phyloP scores from a whole-genome alignment of 108 stramenopile species.

The Skeletonema costatum region DNA sequence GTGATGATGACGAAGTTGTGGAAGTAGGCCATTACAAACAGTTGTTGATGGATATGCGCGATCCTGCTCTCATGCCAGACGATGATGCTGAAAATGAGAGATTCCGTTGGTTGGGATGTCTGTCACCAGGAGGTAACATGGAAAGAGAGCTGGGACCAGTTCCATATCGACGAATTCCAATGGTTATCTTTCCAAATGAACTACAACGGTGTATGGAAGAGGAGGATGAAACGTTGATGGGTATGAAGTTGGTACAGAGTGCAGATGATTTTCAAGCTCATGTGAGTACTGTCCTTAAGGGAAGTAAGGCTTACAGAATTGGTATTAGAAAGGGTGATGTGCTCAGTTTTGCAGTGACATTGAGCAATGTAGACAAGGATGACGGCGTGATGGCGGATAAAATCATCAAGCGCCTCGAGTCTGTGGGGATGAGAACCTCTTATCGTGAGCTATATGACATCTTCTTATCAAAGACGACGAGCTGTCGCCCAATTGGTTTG shows the following conservation, averaged over 20 bases:
- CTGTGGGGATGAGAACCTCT: slow-evolving; percentile 48
- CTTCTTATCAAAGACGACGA: slow-evolving; percentile 43
- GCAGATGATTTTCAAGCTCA: slow-evolving; percentile 44
- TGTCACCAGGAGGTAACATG: not conserved
- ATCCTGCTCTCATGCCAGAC: not conserved
- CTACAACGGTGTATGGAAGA: not conserved
- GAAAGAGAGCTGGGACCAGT: not conserved
- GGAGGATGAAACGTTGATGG: slow-evolving; percentile 13
- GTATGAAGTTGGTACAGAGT: slow-evolving; percentile 29
- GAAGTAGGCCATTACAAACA: not conserved
- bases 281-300: slow-evolving; percentile 26
- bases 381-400: slow-evolving; percentile 37
- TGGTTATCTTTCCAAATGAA: not conserved
- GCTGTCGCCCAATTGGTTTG: slow-evolving; percentile 32
- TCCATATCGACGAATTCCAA: not conserved
- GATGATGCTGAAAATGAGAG: not conserved
- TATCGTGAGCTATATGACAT: slow-evolving; percentile 48
- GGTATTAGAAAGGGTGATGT: slow-evolving; percentile 44
- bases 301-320: slow-evolving; percentile 32
- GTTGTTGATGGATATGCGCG: not conserved
- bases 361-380: slow-evolving; percentile 37
- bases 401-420: slow-evolving; percentile 46
- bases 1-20: not conserved
- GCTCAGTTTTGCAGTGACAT: slow-evolving; percentile 44
- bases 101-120: not conserved